These are phyloP conservation scores for Aspergillus glaucus DNA, from an alignment of 2,329 filamentous ascomycete species.

Conservation along the genomic window DNA sequence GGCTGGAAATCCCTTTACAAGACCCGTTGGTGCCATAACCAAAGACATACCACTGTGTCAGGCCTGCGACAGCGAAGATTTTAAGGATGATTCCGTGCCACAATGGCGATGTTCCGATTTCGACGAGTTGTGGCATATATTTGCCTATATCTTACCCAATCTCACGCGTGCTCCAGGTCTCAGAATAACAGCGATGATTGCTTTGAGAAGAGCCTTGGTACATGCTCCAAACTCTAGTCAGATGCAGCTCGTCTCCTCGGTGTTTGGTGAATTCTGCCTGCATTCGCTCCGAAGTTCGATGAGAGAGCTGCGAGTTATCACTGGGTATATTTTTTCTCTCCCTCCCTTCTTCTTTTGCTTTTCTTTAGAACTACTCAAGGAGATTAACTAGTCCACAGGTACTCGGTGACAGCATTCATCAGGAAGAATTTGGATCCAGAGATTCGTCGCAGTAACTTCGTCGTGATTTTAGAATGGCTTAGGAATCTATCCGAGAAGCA, in stretches of 20 bases:
- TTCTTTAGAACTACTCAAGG: neutral
- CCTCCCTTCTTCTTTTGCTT: neutral
- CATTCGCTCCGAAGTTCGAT: constrained; percentile 75
- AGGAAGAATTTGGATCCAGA: constrained; percentile 42
- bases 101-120: constrained; percentile 16
- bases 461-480: constrained; percentile 64
- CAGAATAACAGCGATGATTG: constrained; percentile 65
- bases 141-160: constrained; percentile 36
- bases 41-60: constrained; percentile 25
- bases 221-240: constrained; percentile 58
- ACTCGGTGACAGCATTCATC: constrained; percentile 62
- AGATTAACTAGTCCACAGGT: constrained; percentile 35
- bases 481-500: constrained; percentile 65
- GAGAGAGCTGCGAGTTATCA: constrained; percentile 75
- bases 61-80: constrained; percentile 31
- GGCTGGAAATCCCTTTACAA: constrained; percentile 40
- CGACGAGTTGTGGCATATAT: constrained; percentile 36
- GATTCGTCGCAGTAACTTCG: constrained; percentile 58
- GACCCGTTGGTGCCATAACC: constrained; percentile 18
- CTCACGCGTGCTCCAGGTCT: constrained; percentile 49
- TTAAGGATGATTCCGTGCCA: constrained; percentile 8
- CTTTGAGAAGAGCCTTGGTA: constrained; percentile 61
- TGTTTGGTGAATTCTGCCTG: constrained; percentile 72
- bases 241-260: constrained; percentile 61
- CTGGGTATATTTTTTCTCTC: constrained; percentile 47